Conservation (phyloP, 1,139 yeast species). For the Debaryomyces singareniensis region DNA sequence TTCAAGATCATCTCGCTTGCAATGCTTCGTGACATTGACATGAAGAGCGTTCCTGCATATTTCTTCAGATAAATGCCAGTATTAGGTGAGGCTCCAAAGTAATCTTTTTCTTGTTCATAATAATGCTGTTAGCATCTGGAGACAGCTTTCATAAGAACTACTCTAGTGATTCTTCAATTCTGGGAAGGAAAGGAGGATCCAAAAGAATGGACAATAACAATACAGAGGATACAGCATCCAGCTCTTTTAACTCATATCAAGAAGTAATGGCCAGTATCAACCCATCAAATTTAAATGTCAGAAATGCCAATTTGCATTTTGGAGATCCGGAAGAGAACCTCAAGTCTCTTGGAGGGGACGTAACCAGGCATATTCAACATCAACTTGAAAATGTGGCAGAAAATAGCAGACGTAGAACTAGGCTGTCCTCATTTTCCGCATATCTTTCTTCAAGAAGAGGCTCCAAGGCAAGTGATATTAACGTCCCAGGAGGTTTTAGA, state of each 20-base stretch:
- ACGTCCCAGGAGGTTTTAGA: slow-evolving; percentile 78
- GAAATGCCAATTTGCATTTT: slow-evolving; percentile 27
- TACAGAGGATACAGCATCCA: not conserved
- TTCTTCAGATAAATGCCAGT: no score
- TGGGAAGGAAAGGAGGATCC: slow-evolving; percentile 1
- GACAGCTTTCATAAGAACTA: no score
- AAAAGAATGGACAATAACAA: not conserved
- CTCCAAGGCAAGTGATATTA: slow-evolving; percentile 59
- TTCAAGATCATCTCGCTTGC: no score
- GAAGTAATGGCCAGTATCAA: slow-evolving; percentile 21
- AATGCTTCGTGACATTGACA: no score
- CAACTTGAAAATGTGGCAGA: slow-evolving; percentile 16
- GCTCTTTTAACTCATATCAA: slow-evolving; percentile 7
- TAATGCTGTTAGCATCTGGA: no score
- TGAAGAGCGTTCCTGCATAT: no score
- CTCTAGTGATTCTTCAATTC: no score
- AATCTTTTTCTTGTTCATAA: no score
- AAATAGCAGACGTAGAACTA: slow-evolving; percentile 17
- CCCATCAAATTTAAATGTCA: slow-evolving; percentile 20
- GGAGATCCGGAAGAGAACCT: slow-evolving; percentile 34
- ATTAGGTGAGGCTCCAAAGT: no score
- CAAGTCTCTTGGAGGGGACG: slow-evolving; percentile 64
- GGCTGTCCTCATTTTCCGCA: slow-evolving; percentile 37
- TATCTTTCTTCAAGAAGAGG: slow-evolving; percentile 41
- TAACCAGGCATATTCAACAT: slow-evolving; percentile 54